Percentiles rank a stretch among this genome's conserved stretches.
Evolutionary conservation across 2,329 filamentous ascomycete genomes (phyloP).

Genomic region (Colletotrichum sojae): DNA sequence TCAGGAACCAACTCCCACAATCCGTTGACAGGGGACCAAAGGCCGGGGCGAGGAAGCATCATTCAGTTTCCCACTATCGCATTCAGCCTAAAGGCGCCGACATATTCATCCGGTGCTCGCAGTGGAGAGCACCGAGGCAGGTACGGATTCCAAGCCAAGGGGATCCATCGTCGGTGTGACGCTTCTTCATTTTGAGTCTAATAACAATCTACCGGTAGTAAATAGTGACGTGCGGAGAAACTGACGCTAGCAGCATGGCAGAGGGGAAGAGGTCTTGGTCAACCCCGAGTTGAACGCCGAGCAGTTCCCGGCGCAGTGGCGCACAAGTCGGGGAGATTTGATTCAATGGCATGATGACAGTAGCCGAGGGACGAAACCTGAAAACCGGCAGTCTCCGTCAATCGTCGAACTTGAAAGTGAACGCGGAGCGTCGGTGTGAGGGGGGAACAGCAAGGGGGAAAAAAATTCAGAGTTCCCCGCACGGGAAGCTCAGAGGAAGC

Average conservation of each 20-base stretch:
- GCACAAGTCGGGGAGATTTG: background rate
- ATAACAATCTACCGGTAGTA: too few relatives aligned
- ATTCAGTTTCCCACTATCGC: conserved; percentile 9
- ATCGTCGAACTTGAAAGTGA: too few relatives aligned
- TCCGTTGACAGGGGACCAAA: background rate
- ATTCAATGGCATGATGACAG: background rate
- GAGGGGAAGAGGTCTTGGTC: background rate
- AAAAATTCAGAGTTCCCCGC: conserved; percentile 23
- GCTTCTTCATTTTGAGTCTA: conserved; percentile 33
- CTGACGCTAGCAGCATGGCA: conserved; percentile 16
- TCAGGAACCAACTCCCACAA: too few relatives aligned
- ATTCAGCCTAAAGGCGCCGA: conserved; percentile 37
- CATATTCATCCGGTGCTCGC: conserved; percentile 33
- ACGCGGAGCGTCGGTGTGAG: too few relatives aligned
- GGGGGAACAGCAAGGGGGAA: background rate
- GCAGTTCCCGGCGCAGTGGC: background rate
- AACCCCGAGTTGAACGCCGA: background rate
- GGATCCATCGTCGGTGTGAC: conserved; percentile 28
- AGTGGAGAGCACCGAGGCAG: conserved; percentile 5
- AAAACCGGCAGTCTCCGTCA: too few relatives aligned
- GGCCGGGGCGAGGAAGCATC: conserved; percentile 6
- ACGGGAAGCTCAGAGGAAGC: background rate
- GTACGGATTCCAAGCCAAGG: conserved; percentile 1
- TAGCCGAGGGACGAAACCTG: too few relatives aligned
- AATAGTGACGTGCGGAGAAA: conserved; percentile 28